phyloP scores from a whole-genome alignment of 2,329 filamentous ascomycete species.

The Beauveria australis region DNA sequence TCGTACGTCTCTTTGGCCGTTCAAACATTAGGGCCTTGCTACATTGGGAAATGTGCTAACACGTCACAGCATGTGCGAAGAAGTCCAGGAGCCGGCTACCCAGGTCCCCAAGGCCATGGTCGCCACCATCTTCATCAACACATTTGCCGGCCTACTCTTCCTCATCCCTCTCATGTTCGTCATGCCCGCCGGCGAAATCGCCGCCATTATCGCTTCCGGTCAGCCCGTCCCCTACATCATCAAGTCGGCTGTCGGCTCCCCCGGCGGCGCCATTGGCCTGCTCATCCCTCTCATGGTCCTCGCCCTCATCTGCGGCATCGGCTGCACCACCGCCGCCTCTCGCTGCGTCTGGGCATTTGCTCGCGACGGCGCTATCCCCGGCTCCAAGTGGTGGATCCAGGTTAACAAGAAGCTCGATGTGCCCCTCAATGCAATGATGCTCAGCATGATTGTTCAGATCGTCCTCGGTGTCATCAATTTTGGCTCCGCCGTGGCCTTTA shows the following conservation, averaged over 20 bases:
- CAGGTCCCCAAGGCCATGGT: conserved; percentile 71
- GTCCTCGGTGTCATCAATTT: conserved; percentile 61
- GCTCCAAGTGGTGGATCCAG: conserved; percentile 50
- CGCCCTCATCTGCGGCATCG: conserved; percentile 58
- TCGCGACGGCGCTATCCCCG: conserved; percentile 61
- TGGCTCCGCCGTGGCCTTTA: conserved; percentile 61
- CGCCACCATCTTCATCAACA: conserved; percentile 58
- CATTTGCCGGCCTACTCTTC: conserved; percentile 57
- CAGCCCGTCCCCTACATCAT: conserved; percentile 61
- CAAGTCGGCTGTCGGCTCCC: conserved; percentile 50
- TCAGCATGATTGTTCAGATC: conserved; percentile 58
- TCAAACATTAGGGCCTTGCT: no score
- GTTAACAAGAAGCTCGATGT: conserved; percentile 56
- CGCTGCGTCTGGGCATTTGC: conserved; percentile 63
- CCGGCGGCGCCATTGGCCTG: conserved; percentile 54
- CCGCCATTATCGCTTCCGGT: conserved; percentile 44
- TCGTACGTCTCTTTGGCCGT: conserved; percentile 42
- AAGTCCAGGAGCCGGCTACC: conserved; percentile 55
- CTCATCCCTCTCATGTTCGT: conserved; percentile 63
- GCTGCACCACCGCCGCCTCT: conserved; percentile 61
- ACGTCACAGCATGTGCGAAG: conserved; percentile 58
- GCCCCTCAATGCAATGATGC: conserved; percentile 64
- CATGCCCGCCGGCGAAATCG: conserved; percentile 50
- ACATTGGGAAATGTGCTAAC: neutral
- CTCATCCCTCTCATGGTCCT: conserved; percentile 58